These are phyloP conservation scores for Lentinus brumalis DNA, from an alignment of 768 basidiomycete genomes.

Conservation along the genomic window DNA sequence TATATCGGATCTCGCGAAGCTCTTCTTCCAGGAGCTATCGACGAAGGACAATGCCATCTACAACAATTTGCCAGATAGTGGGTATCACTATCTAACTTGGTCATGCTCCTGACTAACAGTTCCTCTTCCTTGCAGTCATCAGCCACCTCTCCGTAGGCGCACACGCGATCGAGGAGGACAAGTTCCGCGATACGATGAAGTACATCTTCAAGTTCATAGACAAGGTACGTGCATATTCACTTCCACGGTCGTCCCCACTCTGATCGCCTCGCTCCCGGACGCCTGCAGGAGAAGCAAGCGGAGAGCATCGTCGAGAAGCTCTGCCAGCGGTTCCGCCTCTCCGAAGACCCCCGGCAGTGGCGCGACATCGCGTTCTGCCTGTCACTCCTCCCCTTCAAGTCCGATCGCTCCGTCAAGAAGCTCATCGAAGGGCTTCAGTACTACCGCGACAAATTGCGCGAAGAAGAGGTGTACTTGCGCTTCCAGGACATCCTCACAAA, in stretches of 20 bases:
- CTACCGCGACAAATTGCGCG: slow-evolving; percentile 96
- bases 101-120: neutral
- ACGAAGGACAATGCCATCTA: slow-evolving; percentile 99
- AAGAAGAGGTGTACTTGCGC: slow-evolving; percentile 72
- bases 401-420: slow-evolving; percentile 94
- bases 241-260: neutral
- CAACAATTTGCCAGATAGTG: slow-evolving; percentile 96
- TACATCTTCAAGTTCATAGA: slow-evolving; percentile 98
- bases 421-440: slow-evolving; percentile 89
- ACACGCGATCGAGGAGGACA: slow-evolving; percentile 90
- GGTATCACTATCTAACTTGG: slow-evolving; percentile 23
- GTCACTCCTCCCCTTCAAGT: slow-evolving; percentile 94
- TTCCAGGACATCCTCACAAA: slow-evolving; percentile 93
- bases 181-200: slow-evolving; percentile 88
- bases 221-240: slow-evolving; percentile 59
- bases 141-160: slow-evolving; percentile 90
- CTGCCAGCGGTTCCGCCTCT: slow-evolving; percentile 90
- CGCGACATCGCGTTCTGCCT: slow-evolving; percentile 96
- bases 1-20: slow-evolving; percentile 91
- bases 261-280: neutral
- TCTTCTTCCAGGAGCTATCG: slow-evolving; percentile 95
- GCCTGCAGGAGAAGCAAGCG: slow-evolving; percentile 89
- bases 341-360: slow-evolving; percentile 93
- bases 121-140: slow-evolving; percentile 62
- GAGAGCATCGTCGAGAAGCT: slow-evolving; percentile 97